Base-by-base conservation (phyloP, 306 rosid species). In the Mimosa bimucronata region DNA sequence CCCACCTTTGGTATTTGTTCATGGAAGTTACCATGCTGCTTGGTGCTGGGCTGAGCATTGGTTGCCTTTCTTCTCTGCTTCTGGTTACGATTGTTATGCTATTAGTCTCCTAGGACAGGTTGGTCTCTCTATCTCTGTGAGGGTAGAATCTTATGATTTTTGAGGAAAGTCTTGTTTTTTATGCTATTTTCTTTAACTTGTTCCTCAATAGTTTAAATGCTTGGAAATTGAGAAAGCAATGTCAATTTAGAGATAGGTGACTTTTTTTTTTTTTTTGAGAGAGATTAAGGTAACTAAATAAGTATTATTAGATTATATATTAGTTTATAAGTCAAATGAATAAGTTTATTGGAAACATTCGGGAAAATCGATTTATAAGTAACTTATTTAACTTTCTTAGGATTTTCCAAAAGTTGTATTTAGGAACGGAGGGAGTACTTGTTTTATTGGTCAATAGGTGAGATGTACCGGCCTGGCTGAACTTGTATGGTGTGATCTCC, bases 1-100 rank as follows among this genome's bases (percentile, higher is more conserved):
- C 46, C 90, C 94, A 50, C 86, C 97, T 81, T 88, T 94, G 74
- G 89, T 94, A 7, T 94, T 92, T 79, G 90, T 92, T 81, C 98
- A 94, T 86, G 98, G 98, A 84, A 94, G 98, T 79, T 94, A 94
- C 86, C 98, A 94, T 66, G 97, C 98, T 77, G 96, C 97, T 85
- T 94, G 98, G 98, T 90, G 92, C 75, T 94, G 97, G 96, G 94
- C 98, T 70, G 88, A 94, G 78, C 89, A 94, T 31, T 94, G 96
- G 96, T 81, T 94, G 6, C 97, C 98, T 61, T 92, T 90, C 85
- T 94, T 94, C 76, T 94, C 98, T 14, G 74, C 85, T 77, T 83
- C 81, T 88, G 97, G 98, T 69, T 82, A 70, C 7, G 97, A 94
- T 66, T 94, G 92, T 85, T 94, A 88, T 79, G 90, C 97, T 48